Evolutionary conservation across 805 yeast genomes (phyloP).

Genomic region (Nakazawaea ishiwadae): DNA sequence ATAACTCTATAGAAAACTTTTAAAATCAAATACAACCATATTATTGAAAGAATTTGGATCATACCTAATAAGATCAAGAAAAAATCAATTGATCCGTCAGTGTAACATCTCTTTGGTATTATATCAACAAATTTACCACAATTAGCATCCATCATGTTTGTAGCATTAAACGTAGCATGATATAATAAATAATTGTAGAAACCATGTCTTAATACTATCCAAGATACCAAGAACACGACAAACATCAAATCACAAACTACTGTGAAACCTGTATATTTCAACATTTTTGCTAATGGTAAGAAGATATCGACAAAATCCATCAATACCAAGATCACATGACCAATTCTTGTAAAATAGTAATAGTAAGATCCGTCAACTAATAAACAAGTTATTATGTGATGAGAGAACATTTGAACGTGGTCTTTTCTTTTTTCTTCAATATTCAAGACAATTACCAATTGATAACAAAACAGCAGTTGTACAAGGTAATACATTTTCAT

Average conservation of each 20-base stretch:
- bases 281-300: conserved; percentile 67
- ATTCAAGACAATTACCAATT: conserved; percentile 72
- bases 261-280: conserved; percentile 65
- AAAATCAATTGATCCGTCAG: conserved; percentile 35
- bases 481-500: conserved; percentile 69
- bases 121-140: too few relatives aligned
- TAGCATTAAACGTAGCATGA: too few relatives aligned
- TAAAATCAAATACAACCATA: conserved; percentile 74
- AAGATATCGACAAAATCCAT: conserved; percentile 84
- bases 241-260: conserved; percentile 65
- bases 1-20: conserved; percentile 69
- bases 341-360: conserved; percentile 69
- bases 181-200: conserved; percentile 62
- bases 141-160: too few relatives aligned
- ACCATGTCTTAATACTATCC: conserved; percentile 74
- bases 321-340: conserved; percentile 68
- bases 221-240: conserved; percentile 55
- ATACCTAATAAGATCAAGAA: conserved; percentile 57
- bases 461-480: conserved; percentile 75
- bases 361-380: conserved; percentile 69
- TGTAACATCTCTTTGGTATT: conserved; percentile 48
- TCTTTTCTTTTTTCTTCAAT: conserved; percentile 80
- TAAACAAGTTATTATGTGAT: conserved; percentile 75
- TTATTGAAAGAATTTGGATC: conserved; percentile 56
- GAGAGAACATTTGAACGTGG: conserved; percentile 80